Evolutionary conservation across 2,329 filamentous ascomycete genomes (phyloP), one percentile per base, ranked within the genome.

Genomic region (Aureobasidium sp.): DNA sequence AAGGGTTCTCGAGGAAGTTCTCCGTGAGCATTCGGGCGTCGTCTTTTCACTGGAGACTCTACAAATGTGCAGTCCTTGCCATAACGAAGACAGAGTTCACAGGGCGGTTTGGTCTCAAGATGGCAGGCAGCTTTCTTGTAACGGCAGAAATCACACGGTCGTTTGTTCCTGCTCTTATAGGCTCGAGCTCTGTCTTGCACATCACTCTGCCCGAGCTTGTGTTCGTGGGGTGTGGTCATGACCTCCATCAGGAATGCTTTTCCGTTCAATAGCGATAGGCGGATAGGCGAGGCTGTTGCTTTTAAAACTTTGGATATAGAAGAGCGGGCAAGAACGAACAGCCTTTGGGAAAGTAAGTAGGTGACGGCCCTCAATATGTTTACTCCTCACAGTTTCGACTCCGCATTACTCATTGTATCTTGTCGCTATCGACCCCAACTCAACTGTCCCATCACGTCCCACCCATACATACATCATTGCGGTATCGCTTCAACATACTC

Each of bases 71-170:
- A 79, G 34, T 76, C 71, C 39, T 74, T 74, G 64, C 72, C 72
- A 64, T 78, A 76, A 9, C 75, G 70, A n/a, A 73, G 68, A 62
- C 77, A 79, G 9, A 78, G 68, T 58, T 75, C 74, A 64, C 77
- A 79, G 6, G 77, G 77, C 17, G 77, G 77, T 15, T 70, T 65
- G 9, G 64, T 67, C 27, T 78, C 75, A 47, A 79, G 75, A 62
- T 77, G 76, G 65, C 77, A 79, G 11, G 77, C 77, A 1, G 77
- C 75, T 65, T 79, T 77, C 62, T 77, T 74, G 20, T 74, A 75
- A 12, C 76, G 72, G 64, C 77, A 79, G 66, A 78, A 78, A 65
- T 79, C 77, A 67, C 77, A 80, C 5, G 77, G 77, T 42, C 77
- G 70, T 66, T 72, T 73, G 63, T 72, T 73, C 22, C 72, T 68